Percentiles rank a stretch among this genome's conserved stretches.
Evolutionary conservation across 2,329 filamentous ascomycete genomes (phyloP).

Genomic region (Hirsutella rhossiliensis): DNA sequence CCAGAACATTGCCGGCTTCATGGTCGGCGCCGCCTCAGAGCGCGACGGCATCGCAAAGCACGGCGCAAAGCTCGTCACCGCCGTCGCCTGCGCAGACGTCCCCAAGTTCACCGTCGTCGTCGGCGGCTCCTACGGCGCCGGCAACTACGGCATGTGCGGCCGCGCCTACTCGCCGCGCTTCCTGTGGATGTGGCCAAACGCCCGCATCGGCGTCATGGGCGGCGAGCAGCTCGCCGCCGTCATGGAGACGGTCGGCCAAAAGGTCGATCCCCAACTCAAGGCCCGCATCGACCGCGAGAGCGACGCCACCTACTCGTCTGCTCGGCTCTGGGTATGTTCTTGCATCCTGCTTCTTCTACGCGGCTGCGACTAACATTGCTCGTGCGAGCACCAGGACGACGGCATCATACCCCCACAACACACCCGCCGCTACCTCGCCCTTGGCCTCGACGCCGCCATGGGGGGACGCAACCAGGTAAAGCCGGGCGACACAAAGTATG

Average conservation of each 20-base stretch:
- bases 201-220: conserved; percentile 94
- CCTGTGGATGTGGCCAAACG: conserved; percentile 95
- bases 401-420: conserved; percentile 70
- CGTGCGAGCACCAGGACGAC: conserved; percentile 56
- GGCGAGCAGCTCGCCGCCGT: conserved; percentile 82
- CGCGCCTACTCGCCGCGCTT: conserved; percentile 86
- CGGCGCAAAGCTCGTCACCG: conserved; percentile 91
- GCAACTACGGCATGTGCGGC: conserved; percentile 98
- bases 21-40: conserved; percentile 90
- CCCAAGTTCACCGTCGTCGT: conserved; percentile 96
- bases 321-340: conserved; percentile 63
- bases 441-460: conserved; percentile 61
- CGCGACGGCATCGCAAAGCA: conserved; percentile 95
- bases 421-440: conserved; percentile 58
- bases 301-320: conserved; percentile 77
- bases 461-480: conserved; percentile 52
- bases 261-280: conserved; percentile 67
- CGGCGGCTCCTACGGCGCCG: conserved; percentile 85
- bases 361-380: background rate
- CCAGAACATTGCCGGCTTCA: conserved; percentile 96
- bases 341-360: background rate
- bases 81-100: conserved; percentile 85
- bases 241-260: conserved; percentile 88
- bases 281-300: conserved; percentile 82
- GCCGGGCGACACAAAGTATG: conserved; percentile 56